phyloP scores from a whole-genome alignment of 495 filamentous ascomycete genomes.

The Neurospora sp. region DNA sequence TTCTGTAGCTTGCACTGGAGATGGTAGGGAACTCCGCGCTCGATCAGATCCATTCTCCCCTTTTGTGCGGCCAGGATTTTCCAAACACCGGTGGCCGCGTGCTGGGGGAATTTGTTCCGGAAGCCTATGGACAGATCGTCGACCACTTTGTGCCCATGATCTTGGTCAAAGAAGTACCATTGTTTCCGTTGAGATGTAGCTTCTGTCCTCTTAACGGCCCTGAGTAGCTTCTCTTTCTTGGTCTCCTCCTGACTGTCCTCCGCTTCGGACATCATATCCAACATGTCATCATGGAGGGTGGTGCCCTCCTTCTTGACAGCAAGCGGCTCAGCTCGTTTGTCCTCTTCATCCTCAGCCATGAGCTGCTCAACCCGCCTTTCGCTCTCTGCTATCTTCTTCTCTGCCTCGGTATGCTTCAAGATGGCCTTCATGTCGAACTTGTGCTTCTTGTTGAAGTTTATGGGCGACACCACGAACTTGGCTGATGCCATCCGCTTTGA shows the following conservation, averaged over 20 bases:
- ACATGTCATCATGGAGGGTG: constrained; percentile 24
- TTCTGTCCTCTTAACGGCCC: constrained; percentile 67
- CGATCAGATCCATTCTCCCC: constrained; percentile 50
- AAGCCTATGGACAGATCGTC: constrained; percentile 16
- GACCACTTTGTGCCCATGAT: constrained; percentile 3
- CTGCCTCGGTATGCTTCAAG: constrained; percentile 47
- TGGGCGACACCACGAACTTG: constrained; percentile 28
- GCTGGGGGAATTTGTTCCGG: constrained; percentile 24
- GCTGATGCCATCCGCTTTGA: neutral
- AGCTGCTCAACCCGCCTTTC: constrained; percentile 38
- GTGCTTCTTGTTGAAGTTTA: constrained; percentile 46
- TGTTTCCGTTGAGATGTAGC: constrained; percentile 47
- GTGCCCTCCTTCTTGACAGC: constrained; percentile 11
- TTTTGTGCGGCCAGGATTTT: constrained; percentile 35
- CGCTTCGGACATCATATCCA: constrained; percentile 35
- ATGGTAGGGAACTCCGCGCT: constrained; percentile 57
- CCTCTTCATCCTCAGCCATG: constrained; percentile 19
- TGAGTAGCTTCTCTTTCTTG: constrained; percentile 47
- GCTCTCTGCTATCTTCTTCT: constrained; percentile 47
- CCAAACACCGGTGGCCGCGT: constrained; percentile 24
- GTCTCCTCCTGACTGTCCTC: constrained; percentile 43
- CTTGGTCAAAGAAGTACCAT: constrained; percentile 58
- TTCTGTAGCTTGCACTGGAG: constrained; percentile 39
- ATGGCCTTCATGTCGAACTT: constrained; percentile 59
- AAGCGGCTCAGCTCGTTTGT: constrained; percentile 12